Base-by-base conservation (phyloP, 805 yeast genomes). In the Brettanomyces sp. region DNA sequence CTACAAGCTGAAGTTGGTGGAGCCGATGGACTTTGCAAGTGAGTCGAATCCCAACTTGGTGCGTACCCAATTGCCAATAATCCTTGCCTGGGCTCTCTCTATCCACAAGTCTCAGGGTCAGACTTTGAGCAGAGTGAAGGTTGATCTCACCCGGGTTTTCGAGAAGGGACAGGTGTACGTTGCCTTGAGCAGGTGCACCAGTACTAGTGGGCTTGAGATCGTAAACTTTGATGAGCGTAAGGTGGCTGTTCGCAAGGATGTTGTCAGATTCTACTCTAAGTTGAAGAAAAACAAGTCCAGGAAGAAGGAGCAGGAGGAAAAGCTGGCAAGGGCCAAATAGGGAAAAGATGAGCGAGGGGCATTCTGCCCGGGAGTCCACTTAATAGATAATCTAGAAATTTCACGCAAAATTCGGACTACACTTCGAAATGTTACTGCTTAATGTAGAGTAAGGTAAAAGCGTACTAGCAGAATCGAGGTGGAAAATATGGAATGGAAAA, bases 21-120 rank as follows among this genome's bases (percentile, higher is more conserved):
- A 57, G 25, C 56, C 61, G 3, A 68, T 66, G 37, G 67, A 65
- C 11, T 73, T 72, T 39, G 47, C 56, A 1, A 58, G 62, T 0
- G 72, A 58, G 28, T 47, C 55, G 3, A 53, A 52, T 22, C 52
- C 53, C 14, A 52, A 49, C 13, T 45, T 72, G 7, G 60, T 60
- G 6, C 69, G 90, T 56, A 58, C 51, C 0, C 95, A 85, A 57
- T 53, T 84, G 3, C 95, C 95, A 1, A 65, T 85, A 30, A 67
- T 83, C 47, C 64, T 85, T 35, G 80, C 93, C 23, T 85, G 93
- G 93, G 89, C 95, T 0, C 61, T 85, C 53, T 85, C 93, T 0
- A 85, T 85, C 43, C 95, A 85, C 58, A 85, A 85, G 59, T 78
- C 93, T 0, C 95, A 85, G 59, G 95, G 95, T 3, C 95, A 85